Evolutionary conservation across 805 yeast genomes (phyloP), one percentile per base, ranked within the genome.

Genomic region (Kazachstania viticola): DNA sequence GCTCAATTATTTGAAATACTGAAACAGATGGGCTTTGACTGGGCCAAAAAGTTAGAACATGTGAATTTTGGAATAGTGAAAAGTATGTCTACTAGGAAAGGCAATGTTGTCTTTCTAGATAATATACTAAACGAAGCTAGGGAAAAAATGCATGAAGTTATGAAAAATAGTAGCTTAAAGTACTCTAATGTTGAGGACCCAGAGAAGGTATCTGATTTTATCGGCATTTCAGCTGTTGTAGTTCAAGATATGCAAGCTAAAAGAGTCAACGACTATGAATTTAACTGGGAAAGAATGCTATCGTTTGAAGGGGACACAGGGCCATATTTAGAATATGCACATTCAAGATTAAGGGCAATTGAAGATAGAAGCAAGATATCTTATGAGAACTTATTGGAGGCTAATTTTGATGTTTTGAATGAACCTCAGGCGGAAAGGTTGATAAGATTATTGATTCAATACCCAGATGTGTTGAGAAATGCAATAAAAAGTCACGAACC

Each of bases 291-390:
- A 49, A 80, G 98, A 66, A 88, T 88, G 96, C 71, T 81, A 27
- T 84, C 96, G 3, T 87, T 91, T 44, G 98, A 88, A 67, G 98
- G 98, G 61, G 98, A 88, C 62, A 88, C 98, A 36, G 98, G 98
- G 54, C 97, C 98, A 39, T 88, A 91, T 63, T 70, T 88, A 56
- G 98, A 88, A 62, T 88, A 88, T 54, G 96, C 98, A 23, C 98
- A 88, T 63, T 84, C 96, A 17, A 82, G 98, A 61, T 73, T 88
- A 55, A 73, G 88, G 61, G 85, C 96, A 4, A 84, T 88, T 48
- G 85, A 83, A 62, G 79, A 96, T 65, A 82, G 81, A 47, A 73
- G 93, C 14, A 62, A 61, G 18, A 68, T 77, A 30, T 51, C 64
- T 9, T 40, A 49, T 4, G 65, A 60, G 14, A 58, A 65, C 32